These are phyloP conservation scores for Backusella luteola DNA, from an alignment of 192 early-diverging fungal genomes.

Conservation along the genomic window DNA sequence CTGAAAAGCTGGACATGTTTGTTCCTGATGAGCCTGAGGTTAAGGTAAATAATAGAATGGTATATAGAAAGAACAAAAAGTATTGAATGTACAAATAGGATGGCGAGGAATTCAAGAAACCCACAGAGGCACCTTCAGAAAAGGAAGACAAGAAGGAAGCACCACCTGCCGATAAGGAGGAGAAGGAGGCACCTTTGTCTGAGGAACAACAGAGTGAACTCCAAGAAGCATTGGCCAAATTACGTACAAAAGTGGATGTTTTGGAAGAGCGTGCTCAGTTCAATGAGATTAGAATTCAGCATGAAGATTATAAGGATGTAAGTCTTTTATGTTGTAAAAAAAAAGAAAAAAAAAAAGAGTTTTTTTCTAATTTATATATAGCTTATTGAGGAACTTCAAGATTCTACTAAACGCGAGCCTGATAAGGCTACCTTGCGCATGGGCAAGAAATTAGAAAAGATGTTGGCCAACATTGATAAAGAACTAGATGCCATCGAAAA, in stretches of 20 bases:
- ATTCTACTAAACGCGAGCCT: slow-evolving; percentile 49
- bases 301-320: slow-evolving; percentile 65
- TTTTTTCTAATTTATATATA: slow-evolving; percentile 6
- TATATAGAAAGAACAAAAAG: neutral
- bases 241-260: slow-evolving; percentile 56
- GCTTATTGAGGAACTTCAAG: slow-evolving; percentile 56
- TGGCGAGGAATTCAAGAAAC: neutral
- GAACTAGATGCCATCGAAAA: slow-evolving; percentile 52
- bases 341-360: no score
- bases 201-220: slow-evolving; percentile 57
- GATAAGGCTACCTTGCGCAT: slow-evolving; percentile 58
- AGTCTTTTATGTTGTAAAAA: neutral
- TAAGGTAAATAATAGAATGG: neutral
- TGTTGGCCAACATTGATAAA: slow-evolving; percentile 72
- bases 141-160: neutral
- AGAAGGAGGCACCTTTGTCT: slow-evolving; percentile 38
- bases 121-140: neutral
- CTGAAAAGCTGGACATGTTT: slow-evolving; percentile 20
- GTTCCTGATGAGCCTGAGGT: slow-evolving; percentile 15
- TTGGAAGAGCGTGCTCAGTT: slow-evolving; percentile 62
- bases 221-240: slow-evolving; percentile 54
- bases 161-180: neutral
- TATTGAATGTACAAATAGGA: neutral
- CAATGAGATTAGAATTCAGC: slow-evolving; percentile 59
- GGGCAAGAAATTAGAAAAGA: slow-evolving; percentile 72